Percentiles rank a stretch among this genome's conserved stretches.
These are phyloP conservation scores for Xylariomycetidae sp. DNA, from an alignment of 2,329 filamentous ascomycete genomes.

Conservation along the genomic window DNA sequence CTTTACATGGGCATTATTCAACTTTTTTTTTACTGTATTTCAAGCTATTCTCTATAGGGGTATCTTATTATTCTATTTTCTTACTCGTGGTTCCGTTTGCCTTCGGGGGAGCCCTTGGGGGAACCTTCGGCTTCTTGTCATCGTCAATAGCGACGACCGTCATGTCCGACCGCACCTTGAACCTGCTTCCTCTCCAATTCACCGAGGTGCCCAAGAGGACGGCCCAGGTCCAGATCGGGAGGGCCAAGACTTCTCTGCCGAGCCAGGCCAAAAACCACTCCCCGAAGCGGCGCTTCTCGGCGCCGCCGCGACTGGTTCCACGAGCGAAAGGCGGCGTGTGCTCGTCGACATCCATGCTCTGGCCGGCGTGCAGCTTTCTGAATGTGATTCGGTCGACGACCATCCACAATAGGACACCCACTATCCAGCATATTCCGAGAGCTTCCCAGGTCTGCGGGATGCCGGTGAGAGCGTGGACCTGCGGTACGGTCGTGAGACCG, in stretches of 20 bases:
- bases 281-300: slow-evolving; percentile 51
- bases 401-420: slow-evolving; percentile 67
- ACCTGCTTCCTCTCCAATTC: slow-evolving; percentile 78
- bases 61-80: too few relatives aligned
- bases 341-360: slow-evolving; percentile 65
- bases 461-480: slow-evolving; percentile 47
- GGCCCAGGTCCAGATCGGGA: slow-evolving; percentile 88
- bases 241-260: slow-evolving; percentile 73
- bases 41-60: too few relatives aligned
- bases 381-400: slow-evolving; percentile 70
- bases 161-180: slow-evolving; percentile 80
- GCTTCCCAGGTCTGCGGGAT: slow-evolving; percentile 63
- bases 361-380: slow-evolving; percentile 66
- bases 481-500: slow-evolving; percentile 69
- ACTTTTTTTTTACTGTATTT: too few relatives aligned
- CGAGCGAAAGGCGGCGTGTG: slow-evolving; percentile 72
- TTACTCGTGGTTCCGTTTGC: too few relatives aligned
- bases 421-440: slow-evolving; percentile 61
- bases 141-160: slow-evolving; percentile 54
- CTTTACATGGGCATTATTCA: too few relatives aligned
- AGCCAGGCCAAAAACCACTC: slow-evolving; percentile 83
- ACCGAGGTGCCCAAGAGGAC: slow-evolving; percentile 85
- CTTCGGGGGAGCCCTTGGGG: too few relatives aligned
- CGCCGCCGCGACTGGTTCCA: slow-evolving; percentile 34
- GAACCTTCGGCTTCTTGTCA: too few relatives aligned